These are phyloP conservation scores for Alternaria sp. DNA, from an alignment of 2,329 filamentous ascomycete species.

Conservation along the genomic window DNA sequence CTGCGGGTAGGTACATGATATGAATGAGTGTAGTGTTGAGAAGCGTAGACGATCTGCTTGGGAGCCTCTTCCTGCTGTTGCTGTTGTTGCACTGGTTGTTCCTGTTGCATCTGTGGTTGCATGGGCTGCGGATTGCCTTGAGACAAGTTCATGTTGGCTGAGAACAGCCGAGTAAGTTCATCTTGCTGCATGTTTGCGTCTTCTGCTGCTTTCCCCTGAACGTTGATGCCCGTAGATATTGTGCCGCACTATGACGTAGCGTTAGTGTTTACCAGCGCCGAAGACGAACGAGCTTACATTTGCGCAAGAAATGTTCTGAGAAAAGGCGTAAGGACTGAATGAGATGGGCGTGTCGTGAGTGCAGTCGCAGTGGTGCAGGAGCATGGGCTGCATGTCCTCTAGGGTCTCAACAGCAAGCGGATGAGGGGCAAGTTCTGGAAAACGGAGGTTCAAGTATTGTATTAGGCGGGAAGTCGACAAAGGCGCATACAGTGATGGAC, in stretches of 20 bases:
- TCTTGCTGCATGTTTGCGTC: conserved; percentile 68
- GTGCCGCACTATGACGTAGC: conserved; percentile 54
- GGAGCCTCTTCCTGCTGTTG: conserved; percentile 29
- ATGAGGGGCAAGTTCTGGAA: conserved; percentile 5
- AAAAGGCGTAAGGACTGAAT: conserved; percentile 53
- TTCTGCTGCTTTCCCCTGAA: conserved; percentile 38
- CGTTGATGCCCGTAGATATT: conserved; percentile 52
- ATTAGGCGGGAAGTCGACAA: conserved; percentile 31
- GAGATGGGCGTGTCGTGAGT: conserved; percentile 49
- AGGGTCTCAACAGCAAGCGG: conserved; percentile 23
- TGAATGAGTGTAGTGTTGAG: conserved; percentile 85
- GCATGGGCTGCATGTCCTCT: conserved; percentile 44
- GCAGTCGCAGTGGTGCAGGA: conserved; percentile 49
- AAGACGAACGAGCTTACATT: conserved; percentile 51
- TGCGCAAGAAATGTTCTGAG: conserved; percentile 52
- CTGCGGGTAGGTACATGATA: conserved; percentile 63
- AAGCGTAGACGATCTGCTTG: conserved; percentile 71
- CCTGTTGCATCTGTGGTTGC: conserved; percentile 51
- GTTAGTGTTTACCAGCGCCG: conserved; percentile 31
- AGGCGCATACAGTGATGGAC: conserved; percentile 16
- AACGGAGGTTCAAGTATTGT: neutral
- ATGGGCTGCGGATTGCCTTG: conserved; percentile 38
- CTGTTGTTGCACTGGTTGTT: conserved; percentile 16
- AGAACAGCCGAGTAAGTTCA: conserved; percentile 81
- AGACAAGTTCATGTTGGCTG: conserved; percentile 72